These are phyloP conservation scores for Rhodotorula paludigena DNA, from an alignment of 768 basidiomycete genomes.

Conservation along the genomic window DNA sequence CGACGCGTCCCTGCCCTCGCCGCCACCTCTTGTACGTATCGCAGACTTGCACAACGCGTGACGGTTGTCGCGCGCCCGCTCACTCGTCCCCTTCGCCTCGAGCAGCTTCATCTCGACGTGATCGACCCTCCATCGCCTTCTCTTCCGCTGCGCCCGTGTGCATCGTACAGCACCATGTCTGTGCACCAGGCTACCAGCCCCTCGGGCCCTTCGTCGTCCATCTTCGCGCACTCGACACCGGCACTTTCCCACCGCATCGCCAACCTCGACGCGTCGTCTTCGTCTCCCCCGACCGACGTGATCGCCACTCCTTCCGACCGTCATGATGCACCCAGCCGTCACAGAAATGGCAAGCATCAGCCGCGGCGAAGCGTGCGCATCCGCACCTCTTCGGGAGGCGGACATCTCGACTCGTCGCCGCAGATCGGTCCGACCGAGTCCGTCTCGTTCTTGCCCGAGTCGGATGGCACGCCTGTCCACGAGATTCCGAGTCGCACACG, in stretches of 20 bases:
- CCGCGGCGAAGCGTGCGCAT: constrained; percentile 25
- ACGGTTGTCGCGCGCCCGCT: no score
- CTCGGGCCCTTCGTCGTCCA: not conserved
- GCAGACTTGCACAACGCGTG: no score
- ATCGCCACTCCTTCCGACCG: constrained; percentile 32
- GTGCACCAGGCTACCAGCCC: not conserved
- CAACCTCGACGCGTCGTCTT: constrained; percentile 26
- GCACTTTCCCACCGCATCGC: constrained; percentile 18
- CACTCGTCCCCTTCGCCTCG: no score
- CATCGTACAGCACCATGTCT: not conserved
- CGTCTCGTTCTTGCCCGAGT: not conserved
- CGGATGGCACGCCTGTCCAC: not conserved
- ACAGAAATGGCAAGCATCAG: not conserved
- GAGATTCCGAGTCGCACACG: not conserved
- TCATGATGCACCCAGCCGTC: not conserved
- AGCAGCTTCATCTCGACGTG: no score
- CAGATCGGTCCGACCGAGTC: not conserved
- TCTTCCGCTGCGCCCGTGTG: not conserved
- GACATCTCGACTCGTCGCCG: constrained; percentile 18
- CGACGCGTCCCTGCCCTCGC: no score
- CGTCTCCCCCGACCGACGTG: constrained; percentile 27
- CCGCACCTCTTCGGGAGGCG: constrained; percentile 13
- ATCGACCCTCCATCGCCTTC: no score
- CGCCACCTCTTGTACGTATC: no score
- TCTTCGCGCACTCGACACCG: constrained; percentile 24